These are phyloP conservation scores for Xerocomus amazonicus DNA, from an alignment of 1,284 basidiomycete species.

Conservation along the genomic window DNA sequence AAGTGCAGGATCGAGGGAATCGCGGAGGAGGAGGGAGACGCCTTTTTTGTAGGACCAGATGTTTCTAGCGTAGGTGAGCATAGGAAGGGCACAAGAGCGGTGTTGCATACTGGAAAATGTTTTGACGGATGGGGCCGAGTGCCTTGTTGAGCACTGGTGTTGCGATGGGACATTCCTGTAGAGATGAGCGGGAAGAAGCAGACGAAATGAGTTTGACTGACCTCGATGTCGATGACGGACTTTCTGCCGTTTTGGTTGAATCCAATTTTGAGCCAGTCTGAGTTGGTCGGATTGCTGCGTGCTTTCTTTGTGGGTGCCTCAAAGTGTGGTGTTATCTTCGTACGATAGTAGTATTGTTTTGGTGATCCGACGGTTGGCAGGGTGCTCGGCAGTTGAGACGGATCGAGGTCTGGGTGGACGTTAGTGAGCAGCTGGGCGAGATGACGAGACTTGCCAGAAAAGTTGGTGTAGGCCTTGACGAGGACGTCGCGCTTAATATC, in stretches of 20 bases:
- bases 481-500: slow-evolving; percentile 85
- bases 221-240: slow-evolving; percentile 91
- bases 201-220: slow-evolving; percentile 33
- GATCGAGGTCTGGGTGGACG: slow-evolving; percentile 47
- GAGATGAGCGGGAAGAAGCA: neutral
- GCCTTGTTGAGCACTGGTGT: slow-evolving; percentile 78
- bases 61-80: slow-evolving; percentile 48
- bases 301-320: slow-evolving; percentile 68
- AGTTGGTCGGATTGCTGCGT: slow-evolving; percentile 41
- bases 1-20: slow-evolving; percentile 57
- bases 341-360: slow-evolving; percentile 87
- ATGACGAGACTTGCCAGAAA: slow-evolving; percentile 50
- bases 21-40: slow-evolving; percentile 88
- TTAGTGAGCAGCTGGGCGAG: too few relatives aligned
- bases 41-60: slow-evolving; percentile 84
- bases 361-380: slow-evolving; percentile 83
- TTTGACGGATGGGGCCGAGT: slow-evolving; percentile 58
- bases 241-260: slow-evolving; percentile 83
- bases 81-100: neutral
- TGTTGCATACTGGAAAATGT: slow-evolving; percentile 62
- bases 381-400: slow-evolving; percentile 61
- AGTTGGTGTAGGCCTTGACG: slow-evolving; percentile 81
- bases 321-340: slow-evolving; percentile 97
- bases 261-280: slow-evolving; percentile 78
- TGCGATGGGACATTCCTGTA: slow-evolving; percentile 89